phyloP scores from a whole-genome alignment of 108 stramenopile genomes.

The Mediolabrus comicus region DNA sequence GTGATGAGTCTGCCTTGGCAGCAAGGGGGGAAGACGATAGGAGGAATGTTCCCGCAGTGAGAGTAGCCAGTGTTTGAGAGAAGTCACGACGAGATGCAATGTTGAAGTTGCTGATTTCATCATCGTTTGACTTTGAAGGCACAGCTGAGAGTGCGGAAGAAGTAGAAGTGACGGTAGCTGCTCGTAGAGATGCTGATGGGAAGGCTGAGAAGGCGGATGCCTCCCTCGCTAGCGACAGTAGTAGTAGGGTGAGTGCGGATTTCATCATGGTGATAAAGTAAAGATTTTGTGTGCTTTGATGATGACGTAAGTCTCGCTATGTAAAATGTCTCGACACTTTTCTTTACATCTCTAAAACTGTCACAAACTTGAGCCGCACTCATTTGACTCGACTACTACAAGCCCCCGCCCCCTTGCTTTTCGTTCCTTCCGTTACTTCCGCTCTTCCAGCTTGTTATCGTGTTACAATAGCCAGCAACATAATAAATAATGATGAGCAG shows the following conservation, averaged over 20 bases:
- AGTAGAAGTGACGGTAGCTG: neutral
- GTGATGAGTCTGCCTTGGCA: neutral
- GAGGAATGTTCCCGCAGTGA: slow-evolving; percentile 9
- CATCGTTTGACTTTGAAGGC: neutral
- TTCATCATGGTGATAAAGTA: too few relatives aligned
- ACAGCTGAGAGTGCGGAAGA: neutral
- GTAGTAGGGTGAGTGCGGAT: slow-evolving; percentile 3
- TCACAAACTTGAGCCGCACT: too few relatives aligned
- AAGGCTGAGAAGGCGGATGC: neutral
- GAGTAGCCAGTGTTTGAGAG: slow-evolving; percentile 4
- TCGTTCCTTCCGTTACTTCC: too few relatives aligned
- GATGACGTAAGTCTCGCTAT: too few relatives aligned
- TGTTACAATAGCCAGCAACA: too few relatives aligned
- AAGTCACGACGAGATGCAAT: slow-evolving; percentile 22
- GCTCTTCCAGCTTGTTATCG: too few relatives aligned
- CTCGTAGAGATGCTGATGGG: neutral
- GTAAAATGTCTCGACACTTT: too few relatives aligned
- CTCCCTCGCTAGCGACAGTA: neutral
- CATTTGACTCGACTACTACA: too few relatives aligned
- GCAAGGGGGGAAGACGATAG: neutral
- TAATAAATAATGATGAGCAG: too few relatives aligned
- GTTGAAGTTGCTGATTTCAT: neutral
- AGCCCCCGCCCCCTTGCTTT: too few relatives aligned
- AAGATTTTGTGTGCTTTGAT: too few relatives aligned
- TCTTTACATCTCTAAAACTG: too few relatives aligned